These are phyloP conservation scores for Lasiodiplodia citricola DNA, from an alignment of 2,329 filamentous ascomycete genomes.

Conservation along the genomic window DNA sequence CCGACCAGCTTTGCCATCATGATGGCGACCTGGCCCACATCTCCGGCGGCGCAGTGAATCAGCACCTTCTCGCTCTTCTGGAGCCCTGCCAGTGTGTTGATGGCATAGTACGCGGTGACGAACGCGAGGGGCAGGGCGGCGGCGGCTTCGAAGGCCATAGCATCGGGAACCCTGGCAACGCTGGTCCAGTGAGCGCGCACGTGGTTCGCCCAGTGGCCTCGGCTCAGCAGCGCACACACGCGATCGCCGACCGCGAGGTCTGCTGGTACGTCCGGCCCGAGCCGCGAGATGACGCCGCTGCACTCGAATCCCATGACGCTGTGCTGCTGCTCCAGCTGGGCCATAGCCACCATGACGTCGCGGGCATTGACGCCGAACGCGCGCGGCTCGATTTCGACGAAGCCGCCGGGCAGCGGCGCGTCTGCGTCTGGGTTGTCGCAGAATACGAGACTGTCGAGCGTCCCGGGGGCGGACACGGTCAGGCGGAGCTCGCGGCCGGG, in stretches of 20 bases:
- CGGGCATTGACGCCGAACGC: constrained; percentile 26
- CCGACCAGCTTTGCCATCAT: constrained; percentile 33
- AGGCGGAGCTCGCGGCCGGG: constrained; percentile 10
- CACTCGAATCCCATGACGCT: constrained; percentile 55
- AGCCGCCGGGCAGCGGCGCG: neutral
- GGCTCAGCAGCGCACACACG: constrained; percentile 50
- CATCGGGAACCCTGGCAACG: neutral
- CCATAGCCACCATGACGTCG: constrained; percentile 29
- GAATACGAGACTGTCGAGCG: constrained; percentile 10
- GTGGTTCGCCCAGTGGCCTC: neutral
- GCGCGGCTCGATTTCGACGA: constrained; percentile 30
- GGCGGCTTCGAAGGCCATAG: constrained; percentile 33
- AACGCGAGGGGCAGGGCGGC: constrained; percentile 32
- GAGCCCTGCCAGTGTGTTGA: constrained; percentile 30
- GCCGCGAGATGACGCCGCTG: constrained; percentile 65
- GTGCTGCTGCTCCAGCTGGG: constrained; percentile 28
- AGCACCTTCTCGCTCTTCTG: constrained; percentile 33
- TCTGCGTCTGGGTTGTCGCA: constrained; percentile 8
- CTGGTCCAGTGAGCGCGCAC: too few relatives aligned
- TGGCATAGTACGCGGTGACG: constrained; percentile 29
- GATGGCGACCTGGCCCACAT: constrained; percentile 40
- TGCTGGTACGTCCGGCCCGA: constrained; percentile 63
- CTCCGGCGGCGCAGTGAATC: constrained; percentile 40
- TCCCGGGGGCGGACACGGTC: neutral
- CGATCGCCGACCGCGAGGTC: constrained; percentile 68